These are phyloP conservation scores for Chloromonas sp. DNA, from an alignment of 163 green algal species.

Conservation along the genomic window DNA sequence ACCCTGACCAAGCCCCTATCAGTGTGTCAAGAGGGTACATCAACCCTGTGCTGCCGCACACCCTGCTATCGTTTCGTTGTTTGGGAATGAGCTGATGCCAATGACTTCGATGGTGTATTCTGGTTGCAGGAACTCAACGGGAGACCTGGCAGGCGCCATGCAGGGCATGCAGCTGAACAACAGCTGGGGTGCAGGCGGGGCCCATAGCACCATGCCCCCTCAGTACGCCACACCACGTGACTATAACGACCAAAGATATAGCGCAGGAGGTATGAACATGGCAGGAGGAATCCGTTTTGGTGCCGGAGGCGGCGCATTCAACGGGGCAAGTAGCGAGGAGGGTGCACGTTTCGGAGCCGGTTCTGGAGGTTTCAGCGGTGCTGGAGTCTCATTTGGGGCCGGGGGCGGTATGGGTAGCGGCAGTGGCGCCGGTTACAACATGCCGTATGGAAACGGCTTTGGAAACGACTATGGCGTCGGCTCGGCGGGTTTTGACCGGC, in stretches of 20 bases:
- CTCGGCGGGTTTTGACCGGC: neutral
- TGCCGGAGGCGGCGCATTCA: no score
- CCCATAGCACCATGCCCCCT: neutral
- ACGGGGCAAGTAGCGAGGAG: no score
- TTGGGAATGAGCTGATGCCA: no score
- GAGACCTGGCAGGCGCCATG: conserved; percentile 2
- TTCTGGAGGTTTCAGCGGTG: no score
- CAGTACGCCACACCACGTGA: neutral
- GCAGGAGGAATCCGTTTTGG: no score
- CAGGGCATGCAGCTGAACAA: neutral
- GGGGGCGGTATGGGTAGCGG: neutral
- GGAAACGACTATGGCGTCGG: conserved; percentile 1
- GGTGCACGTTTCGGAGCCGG: no score
- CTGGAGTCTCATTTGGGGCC: neutral
- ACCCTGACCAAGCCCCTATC: no score
- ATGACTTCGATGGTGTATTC: no score
- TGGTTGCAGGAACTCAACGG: conserved; percentile 2
- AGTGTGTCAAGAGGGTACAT: no score
- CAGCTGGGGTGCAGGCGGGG: no score
- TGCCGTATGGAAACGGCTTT: neutral
- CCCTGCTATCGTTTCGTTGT: no score
- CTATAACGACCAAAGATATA: neutral
- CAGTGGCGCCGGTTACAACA: neutral
- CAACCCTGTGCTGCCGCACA: no score
- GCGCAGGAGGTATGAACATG: neutral